phyloP scores from a whole-genome alignment of 2,329 filamentous ascomycete genomes.

The Fusarium hostae region DNA sequence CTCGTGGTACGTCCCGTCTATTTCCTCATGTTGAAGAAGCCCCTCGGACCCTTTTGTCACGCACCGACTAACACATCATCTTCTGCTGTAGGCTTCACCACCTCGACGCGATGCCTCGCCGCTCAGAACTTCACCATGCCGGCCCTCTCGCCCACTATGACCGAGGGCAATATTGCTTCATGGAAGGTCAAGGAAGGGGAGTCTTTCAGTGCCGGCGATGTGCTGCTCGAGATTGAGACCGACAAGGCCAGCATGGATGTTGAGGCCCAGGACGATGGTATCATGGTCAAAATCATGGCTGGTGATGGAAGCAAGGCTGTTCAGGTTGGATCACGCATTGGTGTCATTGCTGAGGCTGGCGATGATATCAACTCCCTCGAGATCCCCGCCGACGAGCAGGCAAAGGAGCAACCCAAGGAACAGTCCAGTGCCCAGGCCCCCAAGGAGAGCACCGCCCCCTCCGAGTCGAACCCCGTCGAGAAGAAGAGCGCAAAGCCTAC shows the following conservation, averaged over 20 bases:
- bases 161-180: constrained; percentile 85
- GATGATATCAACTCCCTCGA: constrained; percentile 81
- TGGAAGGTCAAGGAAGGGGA: constrained; percentile 93
- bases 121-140: constrained; percentile 93
- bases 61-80: constrained; percentile 37
- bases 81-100: constrained; percentile 67
- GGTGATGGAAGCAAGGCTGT: constrained; percentile 79
- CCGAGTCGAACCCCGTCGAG: constrained; percentile 50
- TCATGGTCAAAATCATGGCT: constrained; percentile 84
- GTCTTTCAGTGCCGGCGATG: constrained; percentile 82
- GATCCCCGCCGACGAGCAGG: constrained; percentile 75
- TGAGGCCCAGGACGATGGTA: constrained; percentile 89
- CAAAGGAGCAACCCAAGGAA: constrained; percentile 76
- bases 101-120: constrained; percentile 71
- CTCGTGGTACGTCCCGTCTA: constrained; percentile 65
- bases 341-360: constrained; percentile 81
- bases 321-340: constrained; percentile 83
- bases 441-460: constrained; percentile 50
- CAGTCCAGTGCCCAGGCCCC: constrained; percentile 45
- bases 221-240: constrained; percentile 91
- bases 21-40: constrained; percentile 13
- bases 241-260: constrained; percentile 97
- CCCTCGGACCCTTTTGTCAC: constrained; percentile 42
- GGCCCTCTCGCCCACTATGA: constrained; percentile 92
- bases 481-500: constrained; percentile 52